Evolutionary conservation across 139 green algal species (phyloP), one percentile per base, ranked within the genome.

Genomic region (Coelastrella sp.): DNA sequence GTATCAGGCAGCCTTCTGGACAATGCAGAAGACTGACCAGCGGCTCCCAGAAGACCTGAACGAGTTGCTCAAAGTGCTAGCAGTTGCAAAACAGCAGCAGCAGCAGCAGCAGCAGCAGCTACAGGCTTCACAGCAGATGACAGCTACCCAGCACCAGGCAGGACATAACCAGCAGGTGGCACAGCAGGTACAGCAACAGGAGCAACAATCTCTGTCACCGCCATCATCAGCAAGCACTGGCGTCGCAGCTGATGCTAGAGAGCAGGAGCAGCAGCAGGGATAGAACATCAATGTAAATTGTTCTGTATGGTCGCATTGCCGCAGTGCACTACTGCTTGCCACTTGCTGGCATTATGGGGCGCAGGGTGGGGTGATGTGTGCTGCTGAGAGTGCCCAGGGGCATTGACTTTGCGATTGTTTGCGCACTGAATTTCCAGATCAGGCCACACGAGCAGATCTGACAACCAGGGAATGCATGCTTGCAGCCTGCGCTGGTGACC

Each of bases 1-100:
- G 24, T 96, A 96, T 91, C 84, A 94, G 70, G 93, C 93, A 17
- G 66, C 78, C 3, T 96, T 94, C 57, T 94, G 91, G 91, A 94
- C 91, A 3, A 94, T 94, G 91, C 81, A 79, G 57, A 87, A 87
- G 80, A 87, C 87, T 7, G 87, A 91, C 7, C 9, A 24, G 78
- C 61, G 82, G 65, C 79, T 91, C 65, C 87, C 87, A 20, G 25
- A 66, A 49, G 87, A 91, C 78, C 66, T 87, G 10, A 79, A 59
- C 14, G 65, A 75, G 8, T 56, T 91, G 78, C 20, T 91, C 35
- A 20, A 49, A n/a, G 20, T 63, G 20, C 65, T 91, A 81, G 87
- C 87, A 58, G 74, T 79, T 6, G 24, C 12, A 6, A 72, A 66
- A 59, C 86, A 85, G 75, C 86, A 90, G 73, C 57, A 84, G 73